Evolutionary conservation across 2,329 filamentous ascomycete genomes (phyloP), one percentile per base, ranked within the genome.

Genomic region (Pseudocercospora fijiensis): DNA sequence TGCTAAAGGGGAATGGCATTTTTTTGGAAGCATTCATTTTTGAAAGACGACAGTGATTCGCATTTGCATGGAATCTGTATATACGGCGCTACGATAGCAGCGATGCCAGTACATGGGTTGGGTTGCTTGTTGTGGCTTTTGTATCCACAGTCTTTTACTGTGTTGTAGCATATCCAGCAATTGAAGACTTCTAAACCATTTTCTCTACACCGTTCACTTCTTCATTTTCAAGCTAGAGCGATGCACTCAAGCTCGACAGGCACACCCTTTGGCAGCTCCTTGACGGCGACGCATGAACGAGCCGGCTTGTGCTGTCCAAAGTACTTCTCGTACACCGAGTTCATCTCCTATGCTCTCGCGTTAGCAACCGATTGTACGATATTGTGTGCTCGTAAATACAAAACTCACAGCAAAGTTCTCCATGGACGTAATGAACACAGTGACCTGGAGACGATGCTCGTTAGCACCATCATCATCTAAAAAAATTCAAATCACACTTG

Each of bases 181-280:
- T 6, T 7, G 47, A 20, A 56, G 5, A n/a, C n/a, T 37, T 41
- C 53, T 22, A 56, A 56, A 56, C 28, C 53, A 9, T 26, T 8
- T 10, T 24, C 22, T 56, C 16, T 33, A 28, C 18, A 9, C 11
- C 26, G 13, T 56, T 9, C 20, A 11, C 5, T 37, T 56, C 28
- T 4, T 52, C 47, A 16, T 7, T 2, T 30, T 58, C 41, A 58
- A 49, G 58, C 64, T 67, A 86, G 78, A 66, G 92, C 92, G 81
- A 95, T 90, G 76, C 88, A 90, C 84, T 96, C 92, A 76, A 96
- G 95, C 84, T 96, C 92, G 24, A 96, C 88, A 65, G 92, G 88
- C 47, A 92, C 92, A 62, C 88, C 88, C 84, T 93, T 92, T 65
- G 92, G 92, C 68, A 96, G 84, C 72, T 90, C 87, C 84, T 95